Conservation (phyloP, 1,284 basidiomycete species). For the Fomitopsis palustris region DNA sequence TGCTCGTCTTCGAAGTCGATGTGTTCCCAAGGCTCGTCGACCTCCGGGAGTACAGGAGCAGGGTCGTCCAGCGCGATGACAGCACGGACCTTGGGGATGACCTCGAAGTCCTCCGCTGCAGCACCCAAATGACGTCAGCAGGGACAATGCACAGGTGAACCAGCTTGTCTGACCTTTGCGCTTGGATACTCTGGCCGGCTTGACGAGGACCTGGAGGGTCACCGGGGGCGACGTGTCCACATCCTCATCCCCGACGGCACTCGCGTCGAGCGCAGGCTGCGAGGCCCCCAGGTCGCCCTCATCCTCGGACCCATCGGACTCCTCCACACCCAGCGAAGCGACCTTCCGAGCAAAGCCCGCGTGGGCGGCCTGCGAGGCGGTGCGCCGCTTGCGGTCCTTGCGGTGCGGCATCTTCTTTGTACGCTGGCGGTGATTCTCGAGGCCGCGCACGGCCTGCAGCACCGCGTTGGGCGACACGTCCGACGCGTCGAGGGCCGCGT, state of each 20-base stretch:
- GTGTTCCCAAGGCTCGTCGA: constrained; percentile 58
- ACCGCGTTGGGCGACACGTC: constrained; percentile 8
- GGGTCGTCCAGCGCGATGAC: constrained; percentile 55
- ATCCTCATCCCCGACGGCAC: constrained; percentile 7
- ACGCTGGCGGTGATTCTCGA: constrained; percentile 46
- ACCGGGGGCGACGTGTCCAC: constrained; percentile 28
- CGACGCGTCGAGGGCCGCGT: background rate
- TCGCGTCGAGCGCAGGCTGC: constrained; percentile 3
- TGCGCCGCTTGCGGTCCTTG: constrained; percentile 12
- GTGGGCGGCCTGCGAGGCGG: constrained; percentile 11
- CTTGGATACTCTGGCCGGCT: constrained; percentile 39
- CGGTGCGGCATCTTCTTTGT: constrained; percentile 38
- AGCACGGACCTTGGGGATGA: constrained; percentile 45
- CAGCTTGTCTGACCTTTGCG: constrained; percentile 28
- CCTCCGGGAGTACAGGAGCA: constrained; percentile 26
- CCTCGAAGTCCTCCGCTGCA: constrained; percentile 44
- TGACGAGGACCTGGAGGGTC: constrained; percentile 40
- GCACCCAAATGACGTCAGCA: background rate
- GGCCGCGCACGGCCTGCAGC: constrained; percentile 41
- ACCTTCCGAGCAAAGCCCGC: background rate
- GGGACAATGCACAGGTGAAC: background rate
- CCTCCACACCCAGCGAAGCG: background rate
- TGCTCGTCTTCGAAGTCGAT: constrained; percentile 39
- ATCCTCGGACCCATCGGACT: background rate
- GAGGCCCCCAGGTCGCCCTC: constrained; percentile 4